A percentile compares a stretch with the other conserved stretches of the same genome.
Evolutionary conservation across 2,329 filamentous ascomycete genomes (phyloP).

Genomic region (Chrysoporthe puriensis): DNA sequence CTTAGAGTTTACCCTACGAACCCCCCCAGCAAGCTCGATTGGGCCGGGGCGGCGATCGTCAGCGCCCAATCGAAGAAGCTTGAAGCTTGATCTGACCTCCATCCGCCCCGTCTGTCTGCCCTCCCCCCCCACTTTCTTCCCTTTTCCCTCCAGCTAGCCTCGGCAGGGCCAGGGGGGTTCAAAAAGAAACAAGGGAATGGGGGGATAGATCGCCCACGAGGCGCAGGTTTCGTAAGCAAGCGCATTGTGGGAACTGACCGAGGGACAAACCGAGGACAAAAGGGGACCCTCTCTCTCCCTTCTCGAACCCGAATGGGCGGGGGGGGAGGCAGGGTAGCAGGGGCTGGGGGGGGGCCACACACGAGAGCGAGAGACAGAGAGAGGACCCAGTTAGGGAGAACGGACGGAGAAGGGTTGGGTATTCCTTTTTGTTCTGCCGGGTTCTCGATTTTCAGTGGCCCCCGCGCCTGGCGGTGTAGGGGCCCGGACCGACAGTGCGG

Average conservation of each 20-base stretch:
- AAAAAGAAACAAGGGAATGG: neutral
- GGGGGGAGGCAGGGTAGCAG: too few species aligned
- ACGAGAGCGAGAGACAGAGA: too few species aligned
- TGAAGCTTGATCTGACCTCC: neutral
- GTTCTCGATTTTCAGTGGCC: conserved; percentile 5
- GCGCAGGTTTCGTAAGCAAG: neutral
- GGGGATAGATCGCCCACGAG: neutral
- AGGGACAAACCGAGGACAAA: neutral
- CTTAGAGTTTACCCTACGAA: conserved; percentile 8
- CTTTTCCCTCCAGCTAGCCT: too few species aligned
- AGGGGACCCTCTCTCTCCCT: too few species aligned
- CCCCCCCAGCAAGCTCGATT: too few species aligned
- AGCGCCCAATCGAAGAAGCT: neutral
- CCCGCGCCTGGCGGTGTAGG: conserved; percentile 18
- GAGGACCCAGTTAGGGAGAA: too few species aligned
- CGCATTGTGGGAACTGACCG: neutral
- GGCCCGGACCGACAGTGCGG: conserved; percentile 8
- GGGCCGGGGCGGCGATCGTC: neutral
- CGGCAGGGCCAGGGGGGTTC: too few species aligned
- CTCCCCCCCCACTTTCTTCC: neutral
- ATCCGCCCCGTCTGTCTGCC: neutral
- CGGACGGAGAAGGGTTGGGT: neutral
- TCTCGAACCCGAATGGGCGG: too few species aligned
- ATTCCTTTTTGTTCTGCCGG: conserved; percentile 7
- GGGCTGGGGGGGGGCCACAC: too few species aligned